phyloP scores from a whole-genome alignment of 2,329 filamentous ascomycete genomes.

The Bipolaris zeicola region DNA sequence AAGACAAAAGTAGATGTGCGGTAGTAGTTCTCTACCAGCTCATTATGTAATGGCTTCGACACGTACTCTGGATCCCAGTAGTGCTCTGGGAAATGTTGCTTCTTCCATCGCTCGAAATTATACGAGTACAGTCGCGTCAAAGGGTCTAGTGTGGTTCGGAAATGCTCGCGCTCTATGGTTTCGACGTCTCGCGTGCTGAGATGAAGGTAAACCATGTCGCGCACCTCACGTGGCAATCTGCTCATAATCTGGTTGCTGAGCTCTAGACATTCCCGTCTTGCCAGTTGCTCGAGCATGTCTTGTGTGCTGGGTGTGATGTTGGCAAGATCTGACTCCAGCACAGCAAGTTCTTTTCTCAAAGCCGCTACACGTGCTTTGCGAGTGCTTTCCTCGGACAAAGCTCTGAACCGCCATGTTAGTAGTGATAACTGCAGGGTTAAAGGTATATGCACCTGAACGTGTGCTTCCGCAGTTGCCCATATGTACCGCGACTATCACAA shows the following conservation, averaged over 20 bases:
- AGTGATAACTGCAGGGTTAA: not conserved
- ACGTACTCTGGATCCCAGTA: conserved; percentile 23
- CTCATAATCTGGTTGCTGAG: conserved; percentile 13
- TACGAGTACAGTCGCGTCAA: conserved; percentile 22
- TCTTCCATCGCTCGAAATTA: conserved; percentile 26
- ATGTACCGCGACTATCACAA: not conserved
- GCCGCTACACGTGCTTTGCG: conserved; percentile 9
- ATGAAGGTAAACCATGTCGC: conserved; percentile 28
- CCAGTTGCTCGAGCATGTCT: conserved; percentile 13
- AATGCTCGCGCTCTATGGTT: conserved; percentile 27
- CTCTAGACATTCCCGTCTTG: conserved; percentile 21
- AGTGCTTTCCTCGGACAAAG: conserved; percentile 4
- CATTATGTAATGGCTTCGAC: conserved; percentile 8
- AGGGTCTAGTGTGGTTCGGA: conserved; percentile 26
- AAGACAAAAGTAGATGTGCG: conserved; percentile 28
- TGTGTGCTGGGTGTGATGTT: conserved; percentile 10
- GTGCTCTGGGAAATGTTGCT: conserved; percentile 21
- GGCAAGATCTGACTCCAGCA: conserved; percentile 12
- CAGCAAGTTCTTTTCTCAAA: conserved; percentile 12
- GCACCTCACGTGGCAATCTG: conserved; percentile 23
- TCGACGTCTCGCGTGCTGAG: conserved; percentile 17
- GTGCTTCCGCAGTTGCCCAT: not conserved
- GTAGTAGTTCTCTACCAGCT: conserved; percentile 27
- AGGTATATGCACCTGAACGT: conserved; percentile 1
- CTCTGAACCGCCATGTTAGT: conserved; percentile 4